Percentiles rank a stretch among this genome's conserved stretches.
phyloP scores from a whole-genome alignment of 75 land plant species.

The Selaginella moellendorffii region DNA sequence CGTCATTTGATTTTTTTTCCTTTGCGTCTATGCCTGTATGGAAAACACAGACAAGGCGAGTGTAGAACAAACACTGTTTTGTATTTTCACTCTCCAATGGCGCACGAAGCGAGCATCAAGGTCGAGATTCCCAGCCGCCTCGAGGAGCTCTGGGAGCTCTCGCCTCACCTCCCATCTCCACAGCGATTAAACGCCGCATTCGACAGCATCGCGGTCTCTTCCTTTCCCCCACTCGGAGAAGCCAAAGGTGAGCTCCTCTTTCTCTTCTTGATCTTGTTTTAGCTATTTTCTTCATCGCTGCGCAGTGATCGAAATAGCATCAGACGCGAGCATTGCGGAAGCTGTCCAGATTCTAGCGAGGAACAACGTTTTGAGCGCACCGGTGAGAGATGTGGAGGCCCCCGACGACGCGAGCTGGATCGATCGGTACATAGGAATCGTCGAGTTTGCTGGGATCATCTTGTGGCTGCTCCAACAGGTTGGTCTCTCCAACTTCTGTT shows the following conservation, averaged over 20 bases:
- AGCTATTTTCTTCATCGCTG: not conserved
- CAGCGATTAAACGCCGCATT: constrained; percentile 75
- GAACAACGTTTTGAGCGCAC: constrained; percentile 57
- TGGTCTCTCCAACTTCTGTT: no score
- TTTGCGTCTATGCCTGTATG: no score
- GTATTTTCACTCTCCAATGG: no score
- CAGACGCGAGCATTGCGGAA: constrained; percentile 49
- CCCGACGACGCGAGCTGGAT: constrained; percentile 78
- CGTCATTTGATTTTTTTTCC: no score
- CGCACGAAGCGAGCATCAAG: not conserved
- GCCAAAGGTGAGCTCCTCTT: constrained; percentile 16
- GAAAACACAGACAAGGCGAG: no score
- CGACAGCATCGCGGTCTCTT: constrained; percentile 56
- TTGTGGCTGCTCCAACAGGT: constrained; percentile 88
- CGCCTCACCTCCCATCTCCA: not conserved
- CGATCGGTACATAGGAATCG: constrained; percentile 69
- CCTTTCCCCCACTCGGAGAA: constrained; percentile 49
- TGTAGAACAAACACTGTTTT: no score
- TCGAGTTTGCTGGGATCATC: constrained; percentile 69
- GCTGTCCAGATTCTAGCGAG: constrained; percentile 50
- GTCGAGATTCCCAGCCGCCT: not conserved
- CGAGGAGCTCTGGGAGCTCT: not conserved
- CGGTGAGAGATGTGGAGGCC: constrained; percentile 62
- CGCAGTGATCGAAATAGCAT: constrained; percentile 61
- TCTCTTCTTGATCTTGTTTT: not conserved